A percentile compares a stretch with the other conserved stretches of the same genome.
phyloP scores from a whole-genome alignment of 768 basidiomycete species.

The Stropharia rugosoannulata region DNA sequence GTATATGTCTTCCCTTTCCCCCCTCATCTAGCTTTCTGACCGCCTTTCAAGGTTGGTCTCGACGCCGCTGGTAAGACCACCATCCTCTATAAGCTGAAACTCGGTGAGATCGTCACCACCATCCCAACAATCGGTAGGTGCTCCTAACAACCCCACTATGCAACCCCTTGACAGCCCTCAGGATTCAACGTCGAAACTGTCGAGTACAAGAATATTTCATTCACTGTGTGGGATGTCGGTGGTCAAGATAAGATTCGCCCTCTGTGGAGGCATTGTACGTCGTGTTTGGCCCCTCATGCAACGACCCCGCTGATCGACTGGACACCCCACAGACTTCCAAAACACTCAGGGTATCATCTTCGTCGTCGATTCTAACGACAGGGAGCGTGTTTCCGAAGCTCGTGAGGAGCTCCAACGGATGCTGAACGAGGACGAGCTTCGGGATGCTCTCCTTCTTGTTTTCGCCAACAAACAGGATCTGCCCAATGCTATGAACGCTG shows the following conservation, averaged over 20 bases:
- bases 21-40: constrained; percentile 14
- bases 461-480: constrained; percentile 99
- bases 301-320: constrained; percentile 15
- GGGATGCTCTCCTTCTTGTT: constrained; percentile 96
- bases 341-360: constrained; percentile 99
- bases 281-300: constrained; percentile 15
- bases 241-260: constrained; percentile 99
- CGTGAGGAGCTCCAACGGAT: constrained; percentile 99
- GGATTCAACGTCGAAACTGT: constrained; percentile 99
- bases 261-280: constrained; percentile 99
- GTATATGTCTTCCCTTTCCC: constrained; percentile 36
- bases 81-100: constrained; percentile 98
- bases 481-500: constrained; percentile 99
- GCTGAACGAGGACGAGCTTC: constrained; percentile 99
- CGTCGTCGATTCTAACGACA: constrained; percentile 98
- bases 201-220: constrained; percentile 99
- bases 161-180: constrained; percentile 32
- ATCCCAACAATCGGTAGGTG: constrained; percentile 94
- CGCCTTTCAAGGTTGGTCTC: constrained; percentile 78
- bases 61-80: constrained; percentile 99
- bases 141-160: constrained; percentile 7
- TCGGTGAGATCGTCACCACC: constrained; percentile 99
- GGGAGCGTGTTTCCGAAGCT: constrained; percentile 99
- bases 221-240: constrained; percentile 99
- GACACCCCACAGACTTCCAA: constrained; percentile 83